These are phyloP conservation scores for Vicia villosa DNA, from an alignment of 306 rosid genomes.

Conservation along the genomic window DNA sequence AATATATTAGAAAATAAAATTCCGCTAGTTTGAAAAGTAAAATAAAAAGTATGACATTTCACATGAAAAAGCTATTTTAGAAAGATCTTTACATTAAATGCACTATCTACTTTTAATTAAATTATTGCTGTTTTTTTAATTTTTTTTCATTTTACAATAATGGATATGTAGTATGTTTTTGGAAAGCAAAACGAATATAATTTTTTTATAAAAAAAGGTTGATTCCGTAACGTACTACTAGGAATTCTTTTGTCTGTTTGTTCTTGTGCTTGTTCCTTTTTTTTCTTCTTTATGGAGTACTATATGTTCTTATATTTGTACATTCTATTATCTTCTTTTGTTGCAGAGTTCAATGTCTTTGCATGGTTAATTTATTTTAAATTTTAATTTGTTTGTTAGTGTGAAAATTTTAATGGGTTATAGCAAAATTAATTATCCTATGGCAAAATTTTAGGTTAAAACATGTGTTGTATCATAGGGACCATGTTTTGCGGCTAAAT, in stretches of 20 bases:
- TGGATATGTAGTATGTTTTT: no score
- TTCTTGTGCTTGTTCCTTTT: slow-evolving; percentile 35
- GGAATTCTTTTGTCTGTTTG: slow-evolving; percentile 35
- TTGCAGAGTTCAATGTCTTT: slow-evolving; percentile 15
- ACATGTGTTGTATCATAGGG: slow-evolving; percentile 31
- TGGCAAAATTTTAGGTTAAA: slow-evolving; percentile 19
- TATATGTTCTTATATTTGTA: slow-evolving; percentile 13
- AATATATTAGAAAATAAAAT: background rate
- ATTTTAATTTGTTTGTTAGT: background rate
- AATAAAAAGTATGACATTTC: no score
- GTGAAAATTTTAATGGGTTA: slow-evolving; percentile 34
- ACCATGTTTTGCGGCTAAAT: slow-evolving; percentile 75
- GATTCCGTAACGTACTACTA: slow-evolving; percentile 35
- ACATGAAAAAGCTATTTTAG: no score
- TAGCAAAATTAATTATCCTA: slow-evolving; percentile 21
- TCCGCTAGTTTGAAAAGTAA: no score
- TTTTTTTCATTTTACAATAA: no score
- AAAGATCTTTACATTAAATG: no score
- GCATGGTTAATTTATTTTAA: slow-evolving; percentile 9
- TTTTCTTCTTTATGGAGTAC: background rate
- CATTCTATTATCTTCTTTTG: slow-evolving; percentile 43
- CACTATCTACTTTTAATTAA: no score
- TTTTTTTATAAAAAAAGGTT: slow-evolving; percentile 37
- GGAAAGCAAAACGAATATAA: slow-evolving; percentile 40
- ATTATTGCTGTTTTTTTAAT: no score